Evolutionary conservation across 2,329 filamentous ascomycete genomes (phyloP), one percentile per base, ranked within the genome.

Genomic region (Akanthomyces dipterigenus): DNA sequence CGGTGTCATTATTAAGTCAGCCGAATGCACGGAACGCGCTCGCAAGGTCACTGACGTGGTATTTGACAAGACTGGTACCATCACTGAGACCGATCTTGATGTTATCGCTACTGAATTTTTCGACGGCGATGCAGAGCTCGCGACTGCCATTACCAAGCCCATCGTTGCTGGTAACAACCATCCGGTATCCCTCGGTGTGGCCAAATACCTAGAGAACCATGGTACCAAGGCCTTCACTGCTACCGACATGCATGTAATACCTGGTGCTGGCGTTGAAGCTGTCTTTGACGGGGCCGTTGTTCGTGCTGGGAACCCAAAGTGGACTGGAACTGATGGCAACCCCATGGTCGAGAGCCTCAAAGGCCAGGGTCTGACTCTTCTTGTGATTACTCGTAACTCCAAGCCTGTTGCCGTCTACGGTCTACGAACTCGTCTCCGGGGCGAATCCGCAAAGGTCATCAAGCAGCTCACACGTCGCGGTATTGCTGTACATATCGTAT

Each of bases 11-110:
- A 82, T 87, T 70, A 84, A 85, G 69, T 77, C 81, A 2, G 79
- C 80, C 0, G 74, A 81, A 45, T 77, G 76, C 5, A 81, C 83
- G 3, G 83, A 86, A 66, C 70, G 76, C 3, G 79, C 78, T 2
- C 74, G 76, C 45, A 83, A 82, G 58, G 73, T 78, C 3, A 81
- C 80, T 0, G 79, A 85, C 65, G 75, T 86, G 3, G 76, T 88
- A 1, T 85, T 88, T 63, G 84, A 88, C 74, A 88, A 88, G 72
- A 88, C 85, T 0, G 85, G 86, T 1, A 88, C 84, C 0, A 71
- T 88, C 24, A 87, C 84, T 0, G 72, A 75, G 28, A 82, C 78
- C 0, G 72, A 76, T 16, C 67, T 74, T 11, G 67, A 69, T 20
- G 70, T 73, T 26, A 46, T 67, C 16, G 63, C 65, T 18, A 62